These are phyloP conservation scores for Aspergillus pseudoviridinutans DNA, from an alignment of 2,329 filamentous ascomycete species.

Conservation along the genomic window DNA sequence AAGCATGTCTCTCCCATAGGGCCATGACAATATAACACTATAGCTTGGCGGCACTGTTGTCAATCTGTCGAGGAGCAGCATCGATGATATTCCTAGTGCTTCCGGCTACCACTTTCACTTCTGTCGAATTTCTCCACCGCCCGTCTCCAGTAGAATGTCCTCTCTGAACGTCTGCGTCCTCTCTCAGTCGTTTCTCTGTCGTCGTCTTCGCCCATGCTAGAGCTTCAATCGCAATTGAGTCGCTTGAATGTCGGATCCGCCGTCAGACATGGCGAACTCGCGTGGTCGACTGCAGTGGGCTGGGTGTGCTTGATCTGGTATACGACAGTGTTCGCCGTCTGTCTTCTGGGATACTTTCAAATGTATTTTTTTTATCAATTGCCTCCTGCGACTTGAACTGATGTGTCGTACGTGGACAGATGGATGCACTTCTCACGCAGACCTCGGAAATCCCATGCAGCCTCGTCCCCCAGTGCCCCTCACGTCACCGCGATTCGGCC, in stretches of 20 bases:
- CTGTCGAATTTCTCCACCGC: neutral
- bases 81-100: neutral
- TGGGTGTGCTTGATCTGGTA: conserved; percentile 55
- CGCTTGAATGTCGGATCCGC: conserved; percentile 19
- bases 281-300: conserved; percentile 39
- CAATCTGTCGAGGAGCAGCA: neutral
- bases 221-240: conserved; percentile 19
- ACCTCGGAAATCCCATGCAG: conserved; percentile 41
- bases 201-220: conserved; percentile 26
- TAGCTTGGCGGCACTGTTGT: neutral
- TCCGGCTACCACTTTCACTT: neutral
- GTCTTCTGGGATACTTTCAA: conserved; percentile 55
- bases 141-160: conserved; percentile 14
- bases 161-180: conserved; percentile 2
- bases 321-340: conserved; percentile 52
- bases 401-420: conserved; percentile 34
- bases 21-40: neutral
- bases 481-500: conserved; percentile 89
- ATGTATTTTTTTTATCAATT: conserved; percentile 44
- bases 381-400: neutral
- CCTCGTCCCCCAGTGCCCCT: conserved; percentile 54
- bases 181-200: conserved; percentile 1
- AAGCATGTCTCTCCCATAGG: neutral
- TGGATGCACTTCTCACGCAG: conserved; percentile 51
- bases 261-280: conserved; percentile 24